Evolutionary conservation across 2,329 filamentous ascomycete species (phyloP), one percentile per base, ranked within the genome.

Genomic region (Whalleya microplaca): DNA sequence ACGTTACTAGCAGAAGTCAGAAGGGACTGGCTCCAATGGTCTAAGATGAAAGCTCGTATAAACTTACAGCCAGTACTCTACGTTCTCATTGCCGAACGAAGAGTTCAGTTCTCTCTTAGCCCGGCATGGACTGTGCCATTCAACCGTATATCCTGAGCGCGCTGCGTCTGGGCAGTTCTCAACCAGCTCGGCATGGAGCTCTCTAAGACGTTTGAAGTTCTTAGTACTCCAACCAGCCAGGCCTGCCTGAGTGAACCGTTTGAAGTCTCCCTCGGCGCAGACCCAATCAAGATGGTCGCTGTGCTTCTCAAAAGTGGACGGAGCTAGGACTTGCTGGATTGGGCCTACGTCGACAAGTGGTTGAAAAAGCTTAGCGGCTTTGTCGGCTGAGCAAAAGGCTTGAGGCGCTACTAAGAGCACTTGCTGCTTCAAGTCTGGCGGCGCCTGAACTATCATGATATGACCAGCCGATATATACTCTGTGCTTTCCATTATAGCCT

Each of bases 231-330:
- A 64, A 51, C 21, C 56, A 32, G 27, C 66, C n/a, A 70, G 42
- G 1, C 66, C 67, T 6, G 59, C 59, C 6, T 64, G 54, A n/a
- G 60, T 64, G 42, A 64, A 62, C 2, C 63, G 56, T 46, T 70
- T 71, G 45, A 66, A 64, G 23, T 65, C 62, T 6, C 66, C 66
- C 32, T 67, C 60, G 5, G 53, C 57, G 21, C 62, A 64, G 10
- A 68, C 49, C 19, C 59, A 61, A 27, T 68, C 63, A 2, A 62
- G 60, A 27, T 60, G 60, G 7, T 63, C 53, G 43, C 64, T 68
- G 9, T 66, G 55, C 23, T 65, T 67, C 23, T 70, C 49, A 56
- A 55, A 69, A 61, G 14, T 62, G 51, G 43, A 69, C 59, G 18
- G 64, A 44, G n/a, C 51, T 41, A 32, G 61, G 58, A 23, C 58